Base-by-base conservation (phyloP, 2,329 filamentous ascomycete species). In the Fusarium vanettenii region DNA sequence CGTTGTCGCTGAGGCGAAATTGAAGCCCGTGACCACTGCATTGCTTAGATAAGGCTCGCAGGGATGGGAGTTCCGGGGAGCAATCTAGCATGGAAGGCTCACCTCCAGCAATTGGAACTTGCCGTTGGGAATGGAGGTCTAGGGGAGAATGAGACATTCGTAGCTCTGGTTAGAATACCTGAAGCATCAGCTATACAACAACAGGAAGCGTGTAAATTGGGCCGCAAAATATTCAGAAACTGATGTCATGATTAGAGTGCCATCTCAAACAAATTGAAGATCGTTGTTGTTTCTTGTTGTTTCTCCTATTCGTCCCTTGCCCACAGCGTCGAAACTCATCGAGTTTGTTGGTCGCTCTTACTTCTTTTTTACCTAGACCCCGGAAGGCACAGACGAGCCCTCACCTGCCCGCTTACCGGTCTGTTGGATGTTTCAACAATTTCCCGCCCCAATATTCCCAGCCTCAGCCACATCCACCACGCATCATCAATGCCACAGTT, bases 371-470 rank as follows among this genome's bases (percentile, higher is more conserved):
- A 52, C 48, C 48, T 31, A n/a, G 48, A 52, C 48, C 48, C 25
- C 6, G 48, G 27, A 52, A 52, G 48, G 48, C 48, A 52, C 25
- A 52, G 48, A 29, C 45, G 25, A 29, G 45, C 18, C 45, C 45
- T 50, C 37, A 31, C 22, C 56, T 39, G 22, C 35, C 27, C 25
- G 14, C 33, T 60, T 25, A 41, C 56, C 35, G 16, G 39, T 20
- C 35, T 18, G 35, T 60, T 41, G 55, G 33, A 39, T 60, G 56
- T 41, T 60, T 60, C 56, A 60, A 25, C 33, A 41, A 52, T 29
- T 52, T 52, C 25, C 22, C 33, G 59, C 27, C 39, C 56, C 37
- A 62, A 74, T 70, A 35, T 57, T 35, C 55, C 31, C 60, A 72
- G 52, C 66, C 60, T 70, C 39, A 74, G 43, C 25, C 31, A 35